Base-by-base conservation (phyloP, 1,284 basidiomycete genomes). In the Chalciporus piperatoides region DNA sequence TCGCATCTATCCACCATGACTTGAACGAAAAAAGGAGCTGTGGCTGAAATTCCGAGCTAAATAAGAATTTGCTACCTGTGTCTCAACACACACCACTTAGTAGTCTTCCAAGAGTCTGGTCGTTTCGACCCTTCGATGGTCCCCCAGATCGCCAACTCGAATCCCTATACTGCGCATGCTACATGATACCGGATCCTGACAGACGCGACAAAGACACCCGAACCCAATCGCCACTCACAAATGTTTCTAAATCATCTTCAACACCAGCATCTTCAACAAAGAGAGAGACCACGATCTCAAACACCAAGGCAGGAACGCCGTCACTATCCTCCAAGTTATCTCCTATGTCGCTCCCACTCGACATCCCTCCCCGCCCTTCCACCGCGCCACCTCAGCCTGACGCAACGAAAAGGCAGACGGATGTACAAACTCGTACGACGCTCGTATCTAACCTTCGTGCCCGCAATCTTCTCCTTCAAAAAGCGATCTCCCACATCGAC, bases 381-480 rank as follows among this genome's bases (percentile, higher is more conserved):
- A 67, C 64, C n/a, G 64, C 64, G 6, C 62, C 62, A 44, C 61
- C 61, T 5, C 61, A 62, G 24, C 48, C 63, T 19, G 46, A 45
- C 46, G 41, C 45, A 24, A 41, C 41, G 48, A 56, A 52, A 23
- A 51, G 40, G 11, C 59, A 48, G 41, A 27, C 48, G 1, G 49
- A 53, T 48, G 41, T n/a, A 7, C 59, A 55, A 30, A 48, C 45
- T n/a, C 64, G 53, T 28, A 65, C 48, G n/a, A 62, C 32, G 0
- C 58, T 68, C 19, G 52, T 64, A 50, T 65, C 62, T 32, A 54
- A 67, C 53, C 62, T 64, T 46, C 65, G 62, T 43, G 64, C 64
- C 1, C 64, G 51, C 32, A 68, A 68, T 41, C 62, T 65, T 43
- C 65, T 68, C 38, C 56, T 67, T 45, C 62, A 67, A 39, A 64